These are phyloP conservation scores for Xylaria sp. DNA, from an alignment of 495 filamentous ascomycete species.

Conservation along the genomic window DNA sequence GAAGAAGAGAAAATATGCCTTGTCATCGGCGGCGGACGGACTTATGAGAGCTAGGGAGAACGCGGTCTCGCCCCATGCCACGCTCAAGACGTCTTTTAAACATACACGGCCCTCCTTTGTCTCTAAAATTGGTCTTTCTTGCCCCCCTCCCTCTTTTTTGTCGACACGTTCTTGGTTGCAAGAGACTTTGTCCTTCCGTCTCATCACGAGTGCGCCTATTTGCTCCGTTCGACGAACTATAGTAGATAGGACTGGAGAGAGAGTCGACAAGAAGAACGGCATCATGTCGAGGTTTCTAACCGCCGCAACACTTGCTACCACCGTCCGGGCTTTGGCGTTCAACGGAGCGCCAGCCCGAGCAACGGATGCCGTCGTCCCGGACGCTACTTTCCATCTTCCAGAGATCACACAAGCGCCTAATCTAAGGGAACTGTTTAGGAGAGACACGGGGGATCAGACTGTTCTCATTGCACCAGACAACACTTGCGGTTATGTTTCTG, in stretches of 20 bases:
- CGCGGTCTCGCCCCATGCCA: not conserved
- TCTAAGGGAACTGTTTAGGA: slow-evolving; percentile 41
- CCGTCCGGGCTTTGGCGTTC: slow-evolving; percentile 45
- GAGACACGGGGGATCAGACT: slow-evolving; percentile 38
- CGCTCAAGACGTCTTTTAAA: slow-evolving; percentile 10
- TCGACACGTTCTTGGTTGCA: not conserved
- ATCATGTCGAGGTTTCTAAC: slow-evolving; percentile 38
- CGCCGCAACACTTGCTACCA: slow-evolving; percentile 43
- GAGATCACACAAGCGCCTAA: slow-evolving; percentile 44
- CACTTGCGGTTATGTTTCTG: slow-evolving; percentile 56
- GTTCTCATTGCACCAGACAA: slow-evolving; percentile 55
- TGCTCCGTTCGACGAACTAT: not conserved
- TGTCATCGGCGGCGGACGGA: not conserved
- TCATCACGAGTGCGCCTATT: slow-evolving; percentile 17
- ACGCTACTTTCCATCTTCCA: slow-evolving; percentile 34
- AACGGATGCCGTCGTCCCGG: slow-evolving; percentile 37
- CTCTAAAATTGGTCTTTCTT: not conserved
- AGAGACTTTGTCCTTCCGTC: slow-evolving; percentile 10
- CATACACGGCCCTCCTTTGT: slow-evolving; percentile 4
- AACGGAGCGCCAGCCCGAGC: slow-evolving; percentile 39
- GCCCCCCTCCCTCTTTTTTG: slow-evolving; percentile 14
- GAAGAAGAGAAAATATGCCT: slow-evolving; percentile 14
- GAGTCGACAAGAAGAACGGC: not conserved
- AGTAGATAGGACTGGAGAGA: slow-evolving; percentile 1
- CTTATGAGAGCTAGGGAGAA: slow-evolving; percentile 1